Evolutionary conservation across 1,139 yeast genomes (phyloP).

Genomic region (Fermentozyma sake): DNA sequence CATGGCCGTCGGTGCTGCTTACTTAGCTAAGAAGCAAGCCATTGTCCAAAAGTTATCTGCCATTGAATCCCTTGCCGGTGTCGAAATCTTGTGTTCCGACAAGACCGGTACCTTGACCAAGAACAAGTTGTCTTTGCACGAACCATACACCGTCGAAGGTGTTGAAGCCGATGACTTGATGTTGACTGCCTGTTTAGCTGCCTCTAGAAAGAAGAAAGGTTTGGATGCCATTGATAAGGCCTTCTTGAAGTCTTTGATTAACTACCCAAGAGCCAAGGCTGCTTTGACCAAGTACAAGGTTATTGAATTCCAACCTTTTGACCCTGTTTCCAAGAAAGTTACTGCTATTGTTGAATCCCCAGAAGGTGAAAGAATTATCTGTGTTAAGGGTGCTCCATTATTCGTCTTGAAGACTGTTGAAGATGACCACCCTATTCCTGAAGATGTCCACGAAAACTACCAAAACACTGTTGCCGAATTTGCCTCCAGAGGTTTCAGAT

Average conservation of each 20-base stretch:
- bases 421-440: conserved; percentile 95
- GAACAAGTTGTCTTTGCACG: conserved; percentile 94
- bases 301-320: conserved; percentile 93
- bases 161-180: conserved; percentile 95
- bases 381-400: conserved; percentile 98
- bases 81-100: conserved; percentile 97
- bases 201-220: conserved; percentile 98
- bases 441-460: conserved; percentile 91
- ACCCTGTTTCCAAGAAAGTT: conserved; percentile 96
- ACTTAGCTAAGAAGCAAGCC: conserved; percentile 97
- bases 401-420: conserved; percentile 93
- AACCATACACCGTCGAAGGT: conserved; percentile 99
- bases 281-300: conserved; percentile 95
- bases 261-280: conserved; percentile 90
- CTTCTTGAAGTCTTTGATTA: conserved; percentile 84
- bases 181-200: conserved; percentile 98
- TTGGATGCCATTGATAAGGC: conserved; percentile 97
- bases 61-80: conserved; percentile 98
- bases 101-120: conserved; percentile 99
- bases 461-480: conserved; percentile 96
- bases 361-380: conserved; percentile 92
- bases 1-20: conserved; percentile 99
- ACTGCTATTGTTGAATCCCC: conserved; percentile 93
- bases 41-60: conserved; percentile 98
- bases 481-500: conserved; percentile 98